Percentiles rank a stretch among this genome's conserved stretches.
These are phyloP conservation scores for Arabidopsis thaliana DNA, from an alignment of 345 rosid species.

Conservation along the genomic window DNA sequence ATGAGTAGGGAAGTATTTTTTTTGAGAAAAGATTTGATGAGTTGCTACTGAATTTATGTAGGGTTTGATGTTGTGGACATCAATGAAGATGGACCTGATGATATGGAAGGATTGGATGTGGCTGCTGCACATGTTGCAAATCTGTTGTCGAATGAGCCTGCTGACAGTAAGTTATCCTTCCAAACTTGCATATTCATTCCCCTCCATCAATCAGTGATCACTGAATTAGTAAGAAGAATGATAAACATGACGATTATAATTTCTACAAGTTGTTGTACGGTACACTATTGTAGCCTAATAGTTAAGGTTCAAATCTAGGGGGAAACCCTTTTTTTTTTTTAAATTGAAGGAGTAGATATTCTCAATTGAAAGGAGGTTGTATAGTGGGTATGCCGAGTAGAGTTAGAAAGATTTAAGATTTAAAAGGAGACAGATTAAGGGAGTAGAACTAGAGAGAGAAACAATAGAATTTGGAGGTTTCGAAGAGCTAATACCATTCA, in stretches of 20 bases:
- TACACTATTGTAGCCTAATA: not conserved
- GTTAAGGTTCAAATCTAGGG: not conserved
- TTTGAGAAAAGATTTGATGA: conserved; percentile 16
- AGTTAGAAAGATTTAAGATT: not conserved
- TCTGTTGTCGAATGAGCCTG: conserved; percentile 87
- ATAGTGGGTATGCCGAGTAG: not conserved
- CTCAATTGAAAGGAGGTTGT: not conserved
- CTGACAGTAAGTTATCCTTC: conserved; percentile 72
- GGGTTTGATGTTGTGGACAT: conserved; percentile 96
- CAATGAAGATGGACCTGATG: conserved; percentile 87
- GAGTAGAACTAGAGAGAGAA: not conserved
- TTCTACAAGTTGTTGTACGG: not conserved
- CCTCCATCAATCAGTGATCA: conserved; percentile 2
- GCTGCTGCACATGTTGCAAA: conserved; percentile 95
- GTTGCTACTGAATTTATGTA: conserved; percentile 42
- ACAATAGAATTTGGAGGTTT: not conserved
- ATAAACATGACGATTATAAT: not conserved
- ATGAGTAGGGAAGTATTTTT: conserved; percentile 10
- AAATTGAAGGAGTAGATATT: not conserved
- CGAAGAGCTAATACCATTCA: not conserved
- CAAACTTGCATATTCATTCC: conserved; percentile 7
- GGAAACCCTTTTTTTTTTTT: not conserved
- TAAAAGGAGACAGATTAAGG: not conserved
- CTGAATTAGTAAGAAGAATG: conserved; percentile 17
- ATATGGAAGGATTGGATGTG: conserved; percentile 84